A percentile compares a stretch with the other conserved stretches of the same genome.
Conservation (phyloP, 371 early-diverging fungal genomes). For the Mortierella sp. region DNA sequence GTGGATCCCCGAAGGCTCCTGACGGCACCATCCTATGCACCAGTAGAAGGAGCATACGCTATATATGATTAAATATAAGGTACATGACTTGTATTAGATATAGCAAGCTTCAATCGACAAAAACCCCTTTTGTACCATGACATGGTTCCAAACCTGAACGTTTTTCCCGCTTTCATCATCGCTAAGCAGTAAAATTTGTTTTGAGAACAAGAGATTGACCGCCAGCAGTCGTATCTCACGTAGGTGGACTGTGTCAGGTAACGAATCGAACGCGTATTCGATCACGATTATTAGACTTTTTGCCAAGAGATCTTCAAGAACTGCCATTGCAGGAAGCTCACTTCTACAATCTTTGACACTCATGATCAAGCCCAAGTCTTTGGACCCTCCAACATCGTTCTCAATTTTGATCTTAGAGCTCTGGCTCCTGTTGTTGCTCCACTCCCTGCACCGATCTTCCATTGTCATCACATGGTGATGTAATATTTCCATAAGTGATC, state of each 20-base stretch:
- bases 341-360: constrained; percentile 24
- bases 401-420: constrained; percentile 13
- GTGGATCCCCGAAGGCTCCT: constrained; percentile 24
- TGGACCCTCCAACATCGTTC: background rate
- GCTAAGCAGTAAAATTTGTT: constrained; percentile 17
- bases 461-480: constrained; percentile 37
- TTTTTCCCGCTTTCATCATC: constrained; percentile 32
- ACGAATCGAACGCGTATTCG: constrained; percentile 5
- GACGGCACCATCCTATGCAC: background rate
- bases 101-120: background rate
- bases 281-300: constrained; percentile 16
- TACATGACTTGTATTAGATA: background rate
- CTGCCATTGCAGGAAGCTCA: constrained; percentile 15
- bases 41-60: constrained; percentile 18
- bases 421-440: constrained; percentile 6
- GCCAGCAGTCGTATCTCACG: constrained; percentile 8
- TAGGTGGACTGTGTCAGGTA: constrained; percentile 10
- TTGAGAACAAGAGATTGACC: constrained; percentile 24
- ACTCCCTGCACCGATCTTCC: constrained; percentile 35
- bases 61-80: background rate
- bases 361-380: background rate
- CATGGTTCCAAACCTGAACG: constrained; percentile 26
- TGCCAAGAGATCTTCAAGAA: constrained; percentile 23
- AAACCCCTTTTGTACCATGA: background rate
- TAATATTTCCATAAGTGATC: constrained; percentile 22